Conservation (phyloP, 352 stramenopile genomes). For the Nannochloropsis limnetica region DNA sequence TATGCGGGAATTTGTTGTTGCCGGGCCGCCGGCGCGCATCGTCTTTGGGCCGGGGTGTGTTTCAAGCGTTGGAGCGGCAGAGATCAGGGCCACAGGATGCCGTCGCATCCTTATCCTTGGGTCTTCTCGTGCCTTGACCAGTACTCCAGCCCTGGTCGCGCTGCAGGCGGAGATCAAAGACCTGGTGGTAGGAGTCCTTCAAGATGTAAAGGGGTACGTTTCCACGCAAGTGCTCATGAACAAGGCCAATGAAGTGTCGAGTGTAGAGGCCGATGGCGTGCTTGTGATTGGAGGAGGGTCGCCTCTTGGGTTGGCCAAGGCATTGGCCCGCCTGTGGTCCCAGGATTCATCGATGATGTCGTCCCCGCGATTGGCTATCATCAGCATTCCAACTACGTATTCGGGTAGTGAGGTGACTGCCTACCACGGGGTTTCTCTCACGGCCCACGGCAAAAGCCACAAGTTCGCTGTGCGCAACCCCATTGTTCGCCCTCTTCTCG, state of each 20-base stretch:
- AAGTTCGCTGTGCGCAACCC: background rate
- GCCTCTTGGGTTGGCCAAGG: conserved; percentile 13
- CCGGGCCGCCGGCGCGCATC: background rate
- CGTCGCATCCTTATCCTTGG: background rate
- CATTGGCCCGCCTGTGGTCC: background rate
- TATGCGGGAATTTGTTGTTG: conserved; percentile 1
- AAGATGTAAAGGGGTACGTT: background rate
- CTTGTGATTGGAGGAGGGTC: conserved; percentile 2
- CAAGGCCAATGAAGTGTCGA: background rate
- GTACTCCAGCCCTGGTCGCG: background rate
- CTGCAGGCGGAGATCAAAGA: background rate
- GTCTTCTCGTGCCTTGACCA: background rate
- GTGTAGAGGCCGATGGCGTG: background rate
- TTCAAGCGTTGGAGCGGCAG: background rate
- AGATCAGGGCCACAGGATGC: background rate
- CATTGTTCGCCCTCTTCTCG: background rate
- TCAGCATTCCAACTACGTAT: conserved; percentile 14
- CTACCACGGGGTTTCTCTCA: background rate
- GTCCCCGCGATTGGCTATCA: background rate
- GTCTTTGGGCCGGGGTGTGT: conserved; percentile 13
- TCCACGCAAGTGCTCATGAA: background rate
- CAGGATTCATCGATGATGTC: background rate
- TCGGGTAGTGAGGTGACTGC: conserved; percentile 15
- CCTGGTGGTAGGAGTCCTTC: background rate
- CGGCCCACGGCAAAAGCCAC: background rate